phyloP scores from a whole-genome alignment of 2,329 filamentous ascomycete species.

The Fusarium tuaranense region DNA sequence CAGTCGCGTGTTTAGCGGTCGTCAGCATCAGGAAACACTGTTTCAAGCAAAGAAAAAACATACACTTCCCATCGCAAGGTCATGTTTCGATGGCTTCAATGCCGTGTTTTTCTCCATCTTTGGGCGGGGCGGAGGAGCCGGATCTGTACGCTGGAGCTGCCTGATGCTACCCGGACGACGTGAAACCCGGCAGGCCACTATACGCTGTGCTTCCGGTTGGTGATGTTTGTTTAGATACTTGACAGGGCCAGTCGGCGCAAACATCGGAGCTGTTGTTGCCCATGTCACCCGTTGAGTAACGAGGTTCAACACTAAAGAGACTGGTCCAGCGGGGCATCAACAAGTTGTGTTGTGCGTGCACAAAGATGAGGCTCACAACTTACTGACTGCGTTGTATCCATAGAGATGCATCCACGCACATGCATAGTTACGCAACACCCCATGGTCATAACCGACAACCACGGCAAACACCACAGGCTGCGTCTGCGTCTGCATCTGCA shows the following conservation, averaged over 20 bases:
- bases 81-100: slow-evolving; percentile 11
- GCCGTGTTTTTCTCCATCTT: neutral
- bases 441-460: neutral
- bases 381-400: slow-evolving; percentile 2
- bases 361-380: slow-evolving; percentile 14
- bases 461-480: neutral
- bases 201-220: neutral
- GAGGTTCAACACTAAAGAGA: neutral
- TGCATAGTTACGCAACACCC: slow-evolving; percentile 1
- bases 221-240: neutral
- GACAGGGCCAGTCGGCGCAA: slow-evolving; percentile 5
- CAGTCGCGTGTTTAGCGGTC: slow-evolving; percentile 14
- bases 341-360: slow-evolving; percentile 2
- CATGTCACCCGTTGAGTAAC: neutral
- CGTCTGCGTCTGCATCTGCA: neutral
- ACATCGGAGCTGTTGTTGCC: neutral
- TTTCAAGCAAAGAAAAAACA: slow-evolving; percentile 17
- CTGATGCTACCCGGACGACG: slow-evolving; percentile 13
- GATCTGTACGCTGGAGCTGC: slow-evolving; percentile 9
- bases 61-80: neutral
- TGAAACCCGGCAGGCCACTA: slow-evolving; percentile 3
- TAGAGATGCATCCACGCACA: slow-evolving; percentile 1
- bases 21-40: slow-evolving; percentile 3
- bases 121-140: neutral
- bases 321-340: neutral